Evolutionary conservation across 306 rosid species (phyloP).

Genomic region (Pyrus communis): DNA sequence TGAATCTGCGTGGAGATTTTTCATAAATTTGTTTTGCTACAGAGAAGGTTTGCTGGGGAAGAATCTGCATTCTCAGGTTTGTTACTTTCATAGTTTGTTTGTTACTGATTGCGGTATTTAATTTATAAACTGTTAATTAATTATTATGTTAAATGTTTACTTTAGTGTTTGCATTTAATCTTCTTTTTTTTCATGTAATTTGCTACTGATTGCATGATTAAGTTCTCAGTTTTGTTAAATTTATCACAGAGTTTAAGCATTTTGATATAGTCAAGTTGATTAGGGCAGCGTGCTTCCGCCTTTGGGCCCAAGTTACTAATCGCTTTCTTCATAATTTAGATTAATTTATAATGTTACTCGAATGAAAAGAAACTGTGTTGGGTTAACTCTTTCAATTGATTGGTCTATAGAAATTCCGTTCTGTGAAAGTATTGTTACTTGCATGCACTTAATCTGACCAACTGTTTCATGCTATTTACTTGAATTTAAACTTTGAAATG

Average conservation of each 20-base stretch:
- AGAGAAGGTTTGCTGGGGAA: slow-evolving; percentile 6
- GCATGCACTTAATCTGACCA: no score
- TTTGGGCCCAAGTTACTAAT: neutral
- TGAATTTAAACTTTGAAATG: neutral
- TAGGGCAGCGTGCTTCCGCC: neutral
- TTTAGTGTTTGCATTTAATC: neutral
- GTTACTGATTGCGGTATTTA: neutral
- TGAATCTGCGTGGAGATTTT: slow-evolving; percentile 1
- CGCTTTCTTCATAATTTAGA: neutral
- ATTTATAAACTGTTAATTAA: neutral
- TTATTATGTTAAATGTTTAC: neutral
- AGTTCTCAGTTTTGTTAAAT: neutral
- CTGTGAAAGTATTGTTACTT: neutral
- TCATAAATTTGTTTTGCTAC: slow-evolving; percentile 6
- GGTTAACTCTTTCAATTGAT: neutral
- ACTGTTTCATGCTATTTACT: no score
- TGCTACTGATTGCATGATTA: neutral
- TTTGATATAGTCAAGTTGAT: neutral
- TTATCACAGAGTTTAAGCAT: neutral
- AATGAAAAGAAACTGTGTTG: neutral
- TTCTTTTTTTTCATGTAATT: neutral
- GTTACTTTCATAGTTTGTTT: slow-evolving; percentile 13
- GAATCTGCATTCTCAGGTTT: slow-evolving; percentile 26
- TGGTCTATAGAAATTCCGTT: neutral
- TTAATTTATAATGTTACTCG: no score